Percentiles rank a stretch among this genome's conserved stretches.
Evolutionary conservation across 345 rosid species (phyloP).

Genomic region (Citropsis articulata): DNA sequence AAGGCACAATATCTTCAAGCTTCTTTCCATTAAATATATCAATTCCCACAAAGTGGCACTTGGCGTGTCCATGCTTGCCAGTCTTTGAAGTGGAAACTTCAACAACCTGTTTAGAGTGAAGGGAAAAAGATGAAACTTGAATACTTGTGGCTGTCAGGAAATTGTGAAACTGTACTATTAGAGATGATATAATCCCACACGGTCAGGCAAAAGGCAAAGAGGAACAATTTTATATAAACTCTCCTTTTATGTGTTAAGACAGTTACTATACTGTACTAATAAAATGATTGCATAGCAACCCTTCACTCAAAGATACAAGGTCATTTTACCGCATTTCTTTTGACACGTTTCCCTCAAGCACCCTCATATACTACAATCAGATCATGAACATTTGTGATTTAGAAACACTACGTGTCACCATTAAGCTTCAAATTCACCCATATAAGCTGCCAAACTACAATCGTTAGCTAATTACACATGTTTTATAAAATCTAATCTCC

Average conservation of each 20-base stretch:
- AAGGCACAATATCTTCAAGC: constrained; percentile 74
- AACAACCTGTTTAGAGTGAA: constrained; percentile 44
- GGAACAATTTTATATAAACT: background rate
- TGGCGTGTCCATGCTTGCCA: constrained; percentile 78
- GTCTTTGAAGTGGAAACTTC: constrained; percentile 83
- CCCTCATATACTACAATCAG: background rate
- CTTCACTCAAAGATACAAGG: background rate
- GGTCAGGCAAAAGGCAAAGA: background rate
- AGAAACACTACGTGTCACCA: background rate
- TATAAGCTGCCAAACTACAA: background rate
- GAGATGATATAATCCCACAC: too few species aligned
- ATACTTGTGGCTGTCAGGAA: background rate
- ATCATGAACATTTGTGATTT: background rate
- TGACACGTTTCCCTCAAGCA: too few species aligned
- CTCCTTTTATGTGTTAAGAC: background rate
- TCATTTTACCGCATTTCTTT: too few species aligned
- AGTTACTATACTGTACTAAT: background rate
- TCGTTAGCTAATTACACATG: background rate
- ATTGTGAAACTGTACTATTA: background rate
- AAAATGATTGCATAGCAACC: background rate
- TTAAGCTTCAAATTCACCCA: background rate
- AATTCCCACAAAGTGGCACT: constrained; percentile 76
- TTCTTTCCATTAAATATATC: constrained; percentile 72
- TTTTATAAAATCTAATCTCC: background rate
- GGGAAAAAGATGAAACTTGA: background rate